Evolutionary conservation across 2,329 filamentous ascomycete genomes (phyloP), one percentile per base, ranked within the genome.

Genomic region (Cladophialophora carrionii): DNA sequence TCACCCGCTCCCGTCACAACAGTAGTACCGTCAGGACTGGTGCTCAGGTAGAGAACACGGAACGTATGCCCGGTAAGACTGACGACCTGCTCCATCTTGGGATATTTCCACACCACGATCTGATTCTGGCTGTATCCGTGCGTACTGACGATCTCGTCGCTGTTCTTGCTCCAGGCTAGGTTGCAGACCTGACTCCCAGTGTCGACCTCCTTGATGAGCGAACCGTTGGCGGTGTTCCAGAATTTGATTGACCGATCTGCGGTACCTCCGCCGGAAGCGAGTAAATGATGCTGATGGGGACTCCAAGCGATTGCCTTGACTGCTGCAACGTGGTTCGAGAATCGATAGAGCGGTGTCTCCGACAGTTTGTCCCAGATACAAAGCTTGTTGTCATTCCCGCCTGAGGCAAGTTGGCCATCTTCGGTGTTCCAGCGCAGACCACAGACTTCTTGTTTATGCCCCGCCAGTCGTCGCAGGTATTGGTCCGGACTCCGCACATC

Each of bases 141-240:
- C 0, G 95, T 99, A 57, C 90, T 94, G 61, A 99, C 94, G 64
- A 99, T 92, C 78, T 99, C 95, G 76, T 97, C 96, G 7, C 92
- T 96, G 77, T 97, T 96, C 75, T 96, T 96, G 20, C 90, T 95
- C 93, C 96, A 99, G 3, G 93, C 91, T 51, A 99, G 83, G 74
- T 99, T 99, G 80, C 95, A 99, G n/a, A 99, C 95, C 77, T 99
- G 95, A 73, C 92, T 96, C 57, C 95, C 95, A 0, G 95, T 99
- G 75, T 99, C 95, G 67, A 98, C 88, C 76, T 96, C 93, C 75
- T 92, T 94, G 74, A 92, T 87, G 59, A 89, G 82, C 0, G 86
- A 84, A 4, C 92, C 92, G n/a, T 90, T 90, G 24, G 91, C 82
- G 0, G 95, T 99, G 76, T 99, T 96, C 87, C 96, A 96, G 78